These are phyloP conservation scores for Ziziphus jujuba DNA, from an alignment of 306 rosid species.

Conservation along the genomic window DNA sequence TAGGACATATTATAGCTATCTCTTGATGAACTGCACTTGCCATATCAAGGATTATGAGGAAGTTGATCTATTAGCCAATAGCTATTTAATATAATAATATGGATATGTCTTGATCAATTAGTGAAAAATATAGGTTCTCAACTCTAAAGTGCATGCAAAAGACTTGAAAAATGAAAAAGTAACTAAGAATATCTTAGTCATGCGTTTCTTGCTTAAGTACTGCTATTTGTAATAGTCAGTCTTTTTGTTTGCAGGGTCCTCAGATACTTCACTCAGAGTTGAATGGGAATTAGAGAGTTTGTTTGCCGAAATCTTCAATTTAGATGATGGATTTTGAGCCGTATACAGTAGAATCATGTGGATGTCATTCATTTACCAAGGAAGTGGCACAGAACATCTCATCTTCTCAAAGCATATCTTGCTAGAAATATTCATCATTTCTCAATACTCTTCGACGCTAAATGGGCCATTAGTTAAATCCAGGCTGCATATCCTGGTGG, in stretches of 20 bases:
- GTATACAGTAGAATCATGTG: slow-evolving; percentile 1
- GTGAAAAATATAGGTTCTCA: not conserved
- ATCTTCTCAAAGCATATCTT: not conserved
- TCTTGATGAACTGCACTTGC: not conserved
- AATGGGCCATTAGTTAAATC: not conserved
- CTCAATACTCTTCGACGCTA: not conserved
- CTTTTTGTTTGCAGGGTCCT: slow-evolving; percentile 38
- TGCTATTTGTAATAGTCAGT: slow-evolving; percentile 9
- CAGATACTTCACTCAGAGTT: slow-evolving; percentile 20
- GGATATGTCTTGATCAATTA: not conserved
- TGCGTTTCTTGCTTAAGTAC: slow-evolving; percentile 10
- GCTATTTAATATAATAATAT: no score
- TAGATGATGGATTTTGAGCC: not conserved
- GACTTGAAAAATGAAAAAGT: not conserved
- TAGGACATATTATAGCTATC: not conserved
- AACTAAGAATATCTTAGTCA: not conserved
- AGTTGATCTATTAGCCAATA: not conserved
- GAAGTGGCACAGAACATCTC: no score
- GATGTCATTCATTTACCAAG: not conserved
- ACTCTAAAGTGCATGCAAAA: not conserved
- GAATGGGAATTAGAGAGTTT: slow-evolving; percentile 2
- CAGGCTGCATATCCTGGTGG: not conserved
- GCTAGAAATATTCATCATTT: not conserved
- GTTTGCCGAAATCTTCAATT: not conserved
- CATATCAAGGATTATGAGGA: not conserved